These are phyloP conservation scores for Aureobasidium sp. DNA, from an alignment of 2,329 filamentous ascomycete species.

Conservation along the genomic window DNA sequence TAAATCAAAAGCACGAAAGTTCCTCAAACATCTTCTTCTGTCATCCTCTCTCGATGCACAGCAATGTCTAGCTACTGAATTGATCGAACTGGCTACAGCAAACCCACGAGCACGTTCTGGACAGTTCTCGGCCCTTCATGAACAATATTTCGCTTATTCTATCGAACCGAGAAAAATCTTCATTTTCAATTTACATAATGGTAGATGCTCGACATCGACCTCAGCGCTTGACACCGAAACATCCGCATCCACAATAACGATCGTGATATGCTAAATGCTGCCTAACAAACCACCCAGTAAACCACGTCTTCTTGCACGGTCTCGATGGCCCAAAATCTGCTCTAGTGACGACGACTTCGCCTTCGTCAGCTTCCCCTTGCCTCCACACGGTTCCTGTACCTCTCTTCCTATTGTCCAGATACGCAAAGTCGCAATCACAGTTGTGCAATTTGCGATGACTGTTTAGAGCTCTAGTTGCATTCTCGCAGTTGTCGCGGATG, in stretches of 20 bases:
- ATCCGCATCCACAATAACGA: neutral
- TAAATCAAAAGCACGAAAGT: conserved; percentile 1
- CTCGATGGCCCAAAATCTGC: neutral
- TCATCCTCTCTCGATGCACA: neutral
- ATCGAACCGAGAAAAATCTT: too few relatives aligned
- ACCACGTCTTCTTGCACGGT: conserved; percentile 3
- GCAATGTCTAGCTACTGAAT: neutral
- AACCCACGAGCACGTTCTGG: too few relatives aligned
- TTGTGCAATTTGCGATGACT: neutral
- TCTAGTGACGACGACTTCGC: neutral
- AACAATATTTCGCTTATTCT: too few relatives aligned
- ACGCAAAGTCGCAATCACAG: conserved; percentile 8
- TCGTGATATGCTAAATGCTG: conserved; percentile 7
- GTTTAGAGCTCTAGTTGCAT: neutral
- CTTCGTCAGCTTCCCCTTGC: neutral
- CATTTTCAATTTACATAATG: too few relatives aligned
- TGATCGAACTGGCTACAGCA: too few relatives aligned
- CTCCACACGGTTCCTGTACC: neutral
- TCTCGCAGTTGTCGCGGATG: conserved; percentile 2
- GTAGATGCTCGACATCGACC: too few relatives aligned
- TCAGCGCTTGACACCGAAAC: neutral
- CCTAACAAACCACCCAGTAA: conserved; percentile 3
- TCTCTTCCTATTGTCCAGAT: neutral
- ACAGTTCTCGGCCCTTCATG: too few relatives aligned
- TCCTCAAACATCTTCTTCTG: neutral